Evolutionary conservation across 305 asterid genomes (phyloP).

Genomic region (Stenogyne calaminthoides): DNA sequence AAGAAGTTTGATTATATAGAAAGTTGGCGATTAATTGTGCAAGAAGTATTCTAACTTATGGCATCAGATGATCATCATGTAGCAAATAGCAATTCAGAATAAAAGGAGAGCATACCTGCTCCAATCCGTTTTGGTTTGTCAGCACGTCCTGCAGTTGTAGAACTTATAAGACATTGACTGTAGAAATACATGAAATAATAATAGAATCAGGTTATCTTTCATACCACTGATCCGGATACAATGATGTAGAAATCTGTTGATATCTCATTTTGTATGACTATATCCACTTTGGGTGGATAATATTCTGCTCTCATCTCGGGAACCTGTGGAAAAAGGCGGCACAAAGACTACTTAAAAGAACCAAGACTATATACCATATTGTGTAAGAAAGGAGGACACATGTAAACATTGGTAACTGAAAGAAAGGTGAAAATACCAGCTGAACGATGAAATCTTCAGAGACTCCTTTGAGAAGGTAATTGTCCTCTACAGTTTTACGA

Average conservation of each 20-base stretch:
- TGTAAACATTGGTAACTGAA: neutral
- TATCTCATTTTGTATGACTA: constrained; percentile 85
- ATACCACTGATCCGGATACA: constrained; percentile 93
- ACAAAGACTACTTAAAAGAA: neutral
- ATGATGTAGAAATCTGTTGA: constrained; percentile 90
- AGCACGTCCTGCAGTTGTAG: constrained; percentile 74
- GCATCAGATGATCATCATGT: constrained; percentile 14
- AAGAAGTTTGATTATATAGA: neutral
- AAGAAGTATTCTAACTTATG: neutral
- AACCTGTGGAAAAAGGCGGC: constrained; percentile 51
- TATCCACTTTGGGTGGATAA: constrained; percentile 93
- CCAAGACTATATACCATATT: constrained; percentile 3
- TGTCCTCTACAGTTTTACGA: constrained; percentile 54
- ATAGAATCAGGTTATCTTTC: constrained; percentile 14
- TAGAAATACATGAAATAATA: constrained; percentile 14
- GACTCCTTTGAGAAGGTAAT: constrained; percentile 85
- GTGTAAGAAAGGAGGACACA: neutral
- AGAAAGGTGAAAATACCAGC: constrained; percentile 55
- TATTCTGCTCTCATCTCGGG: constrained; percentile 95
- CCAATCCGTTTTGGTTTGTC: constrained; percentile 58
- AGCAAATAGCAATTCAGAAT: neutral
- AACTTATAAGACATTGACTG: constrained; percentile 34
- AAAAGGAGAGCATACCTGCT: constrained; percentile 57
- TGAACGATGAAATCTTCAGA: constrained; percentile 80
- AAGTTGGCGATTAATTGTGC: neutral